Evolutionary conservation across 164 flowering plant species (phyloP).

Genomic region (Vitis labrusca): DNA sequence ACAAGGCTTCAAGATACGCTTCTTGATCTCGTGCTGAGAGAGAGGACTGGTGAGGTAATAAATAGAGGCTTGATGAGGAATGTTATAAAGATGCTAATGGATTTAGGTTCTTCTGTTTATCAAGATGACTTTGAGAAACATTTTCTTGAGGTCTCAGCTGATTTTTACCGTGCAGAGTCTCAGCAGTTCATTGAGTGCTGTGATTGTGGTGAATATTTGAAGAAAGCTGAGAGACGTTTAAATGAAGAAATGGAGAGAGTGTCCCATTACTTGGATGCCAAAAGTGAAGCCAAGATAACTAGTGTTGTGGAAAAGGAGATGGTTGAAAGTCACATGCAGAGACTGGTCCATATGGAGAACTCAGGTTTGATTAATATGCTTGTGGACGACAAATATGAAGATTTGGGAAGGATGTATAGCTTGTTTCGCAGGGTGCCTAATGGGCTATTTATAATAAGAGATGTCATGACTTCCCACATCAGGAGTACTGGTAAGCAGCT

Average conservation of each 20-base stretch:
- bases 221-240: conserved; percentile 77
- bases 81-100: conserved; percentile 82
- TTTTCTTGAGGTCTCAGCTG: conserved; percentile 74
- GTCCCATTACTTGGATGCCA: conserved; percentile 68
- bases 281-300: conserved; percentile 71
- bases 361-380: conserved; percentile 93
- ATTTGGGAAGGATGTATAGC: conserved; percentile 78
- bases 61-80: conserved; percentile 81
- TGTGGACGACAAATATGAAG: conserved; percentile 84
- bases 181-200: conserved; percentile 81
- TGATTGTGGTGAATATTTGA: conserved; percentile 84
- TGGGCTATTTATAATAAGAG: conserved; percentile 72
- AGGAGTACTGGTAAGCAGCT: conserved; percentile 86
- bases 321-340: conserved; percentile 90
- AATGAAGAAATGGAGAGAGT: conserved; percentile 90
- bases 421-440: conserved; percentile 75
- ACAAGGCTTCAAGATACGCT: conserved; percentile 63
- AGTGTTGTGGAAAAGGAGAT: conserved; percentile 92
- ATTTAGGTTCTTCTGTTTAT: conserved; percentile 74
- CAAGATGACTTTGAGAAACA: conserved; percentile 82
- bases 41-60: conserved; percentile 81
- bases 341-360: conserved; percentile 92
- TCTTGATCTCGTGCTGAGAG: conserved; percentile 69
- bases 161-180: conserved; percentile 73
- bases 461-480: conserved; percentile 88